These are phyloP conservation scores for Lepraria neglecta DNA, from an alignment of 495 filamentous ascomycete species.

Conservation along the genomic window DNA sequence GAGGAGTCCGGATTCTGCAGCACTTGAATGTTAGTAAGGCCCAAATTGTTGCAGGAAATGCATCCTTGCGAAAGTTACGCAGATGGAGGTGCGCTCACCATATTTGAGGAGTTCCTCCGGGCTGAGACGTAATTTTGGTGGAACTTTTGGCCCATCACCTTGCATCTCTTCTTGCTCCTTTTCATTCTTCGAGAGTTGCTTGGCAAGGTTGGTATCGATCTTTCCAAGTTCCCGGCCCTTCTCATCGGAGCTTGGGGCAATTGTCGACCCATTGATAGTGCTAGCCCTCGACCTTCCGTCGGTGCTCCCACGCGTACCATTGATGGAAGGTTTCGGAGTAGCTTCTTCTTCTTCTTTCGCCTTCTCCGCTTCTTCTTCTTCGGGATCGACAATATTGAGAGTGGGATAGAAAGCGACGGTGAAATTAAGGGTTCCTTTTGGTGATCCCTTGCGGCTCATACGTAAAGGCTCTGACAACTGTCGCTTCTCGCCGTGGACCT, in stretches of 20 bases:
- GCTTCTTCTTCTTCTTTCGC: conserved; percentile 38
- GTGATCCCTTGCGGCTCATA: conserved; percentile 55
- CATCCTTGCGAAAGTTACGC: background rate
- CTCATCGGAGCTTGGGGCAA: conserved; percentile 17
- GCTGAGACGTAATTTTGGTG: conserved; percentile 72
- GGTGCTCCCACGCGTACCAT: conserved; percentile 19
- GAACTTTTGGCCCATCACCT: conserved; percentile 44
- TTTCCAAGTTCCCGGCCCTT: conserved; percentile 23
- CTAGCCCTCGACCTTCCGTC: conserved; percentile 34
- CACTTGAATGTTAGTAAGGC: conserved; percentile 20
- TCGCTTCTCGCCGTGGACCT: conserved; percentile 73
- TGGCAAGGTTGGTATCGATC: conserved; percentile 34
- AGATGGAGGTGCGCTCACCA: conserved; percentile 39
- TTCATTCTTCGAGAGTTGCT: conserved; percentile 42
- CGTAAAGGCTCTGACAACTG: conserved; percentile 53
- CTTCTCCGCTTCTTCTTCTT: conserved; percentile 71
- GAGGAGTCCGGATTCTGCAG: conserved; percentile 75
- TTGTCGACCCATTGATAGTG: conserved; percentile 27
- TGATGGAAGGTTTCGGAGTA: conserved; percentile 33
- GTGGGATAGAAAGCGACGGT: conserved; percentile 87
- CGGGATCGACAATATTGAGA: conserved; percentile 80
- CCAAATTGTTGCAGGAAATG: background rate
- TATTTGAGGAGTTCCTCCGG: conserved; percentile 74
- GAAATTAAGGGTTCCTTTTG: conserved; percentile 78
- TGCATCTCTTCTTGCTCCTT: conserved; percentile 49